Evolutionary conservation across 495 filamentous ascomycete genomes (phyloP).

Genomic region (Trypethelium eluteriae): DNA sequence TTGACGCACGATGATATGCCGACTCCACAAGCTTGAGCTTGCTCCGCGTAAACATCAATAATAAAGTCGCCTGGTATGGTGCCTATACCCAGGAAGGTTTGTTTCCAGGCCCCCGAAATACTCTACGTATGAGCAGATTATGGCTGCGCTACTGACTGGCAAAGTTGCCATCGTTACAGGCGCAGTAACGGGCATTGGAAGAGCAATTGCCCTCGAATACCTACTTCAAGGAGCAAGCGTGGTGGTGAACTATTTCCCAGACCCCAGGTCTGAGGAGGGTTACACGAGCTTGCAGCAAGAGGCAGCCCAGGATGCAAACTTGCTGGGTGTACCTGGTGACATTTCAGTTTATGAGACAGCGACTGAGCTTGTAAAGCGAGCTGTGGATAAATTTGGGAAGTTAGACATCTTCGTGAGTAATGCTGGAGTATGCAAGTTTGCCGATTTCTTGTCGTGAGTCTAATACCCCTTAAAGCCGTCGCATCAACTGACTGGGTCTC

Average conservation of each 20-base stretch:
- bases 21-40: conserved; percentile 5
- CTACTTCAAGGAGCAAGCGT: conserved; percentile 35
- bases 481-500: not conserved
- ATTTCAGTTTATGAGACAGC: conserved; percentile 35
- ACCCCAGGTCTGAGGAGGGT: conserved; percentile 29
- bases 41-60: conserved; percentile 9
- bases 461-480: not conserved
- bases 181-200: conserved; percentile 34
- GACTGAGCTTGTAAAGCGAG: conserved; percentile 29
- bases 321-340: conserved; percentile 36
- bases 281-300: conserved; percentile 31
- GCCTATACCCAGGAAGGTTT: not conserved
- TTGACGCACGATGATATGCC: conserved; percentile 5
- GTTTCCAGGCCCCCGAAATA: not conserved
- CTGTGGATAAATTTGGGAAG: conserved; percentile 45
- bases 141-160: conserved; percentile 31
- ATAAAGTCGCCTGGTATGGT: not conserved
- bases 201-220: conserved; percentile 38
- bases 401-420: conserved; percentile 83
- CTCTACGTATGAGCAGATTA: not conserved
- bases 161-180: conserved; percentile 37
- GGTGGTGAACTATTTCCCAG: conserved; percentile 37
- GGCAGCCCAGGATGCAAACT: conserved; percentile 18
- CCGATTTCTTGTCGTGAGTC: conserved; percentile 63
- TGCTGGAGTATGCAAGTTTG: conserved; percentile 78